Conservation (phyloP, 345 rosid species). For the Dimocarpus longan region DNA sequence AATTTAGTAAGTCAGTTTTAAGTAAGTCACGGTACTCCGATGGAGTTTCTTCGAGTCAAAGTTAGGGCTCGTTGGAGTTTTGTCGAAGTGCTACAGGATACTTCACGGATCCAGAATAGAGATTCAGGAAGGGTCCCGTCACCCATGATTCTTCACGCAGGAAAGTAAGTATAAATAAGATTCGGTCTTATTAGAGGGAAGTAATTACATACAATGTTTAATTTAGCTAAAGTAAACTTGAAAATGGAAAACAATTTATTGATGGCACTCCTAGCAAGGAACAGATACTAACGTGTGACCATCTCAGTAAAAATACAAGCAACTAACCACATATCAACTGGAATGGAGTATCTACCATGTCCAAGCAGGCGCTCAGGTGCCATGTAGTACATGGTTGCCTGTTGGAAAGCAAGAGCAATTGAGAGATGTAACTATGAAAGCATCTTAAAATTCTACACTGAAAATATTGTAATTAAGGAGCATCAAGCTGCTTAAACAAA, state of each 20-base stretch:
- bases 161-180: background rate
- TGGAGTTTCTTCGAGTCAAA: no score
- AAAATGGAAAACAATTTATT: background rate
- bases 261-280: background rate
- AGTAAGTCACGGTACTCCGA: no score
- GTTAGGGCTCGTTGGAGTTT: no score
- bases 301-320: constrained; percentile 20
- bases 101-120: no score
- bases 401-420: background rate
- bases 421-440: background rate
- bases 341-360: background rate
- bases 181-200: background rate
- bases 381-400: background rate
- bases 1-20: no score
- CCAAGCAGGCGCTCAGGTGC: constrained; percentile 17
- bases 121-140: no score
- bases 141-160: constrained; percentile 20
- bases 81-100: no score
- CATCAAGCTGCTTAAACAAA: no score
- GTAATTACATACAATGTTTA: background rate
- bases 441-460: background rate
- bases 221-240: background rate
- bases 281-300: constrained; percentile 6
- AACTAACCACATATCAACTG: constrained; percentile 11
- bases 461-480: background rate